A percentile compares a stretch with the other conserved stretches of the same genome.
Evolutionary conservation across 805 yeast species (phyloP).

Genomic region (Ogataea glucozyma): DNA sequence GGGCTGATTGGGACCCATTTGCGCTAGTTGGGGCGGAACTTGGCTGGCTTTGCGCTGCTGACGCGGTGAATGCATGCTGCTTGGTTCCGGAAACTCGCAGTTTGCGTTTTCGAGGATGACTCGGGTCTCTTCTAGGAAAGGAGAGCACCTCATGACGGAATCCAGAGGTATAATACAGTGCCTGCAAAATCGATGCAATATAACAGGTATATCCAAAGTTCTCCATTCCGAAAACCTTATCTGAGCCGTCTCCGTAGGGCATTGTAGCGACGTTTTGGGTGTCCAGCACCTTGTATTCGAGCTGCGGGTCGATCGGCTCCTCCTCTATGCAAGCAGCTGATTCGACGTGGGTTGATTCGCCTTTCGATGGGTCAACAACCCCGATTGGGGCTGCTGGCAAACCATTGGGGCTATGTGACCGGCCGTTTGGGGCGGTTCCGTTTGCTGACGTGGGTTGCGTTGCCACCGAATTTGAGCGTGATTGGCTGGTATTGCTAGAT

Average conservation of each 20-base stretch:
- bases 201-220: constrained; percentile 92
- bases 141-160: constrained; percentile 61
- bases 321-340: constrained; percentile 15
- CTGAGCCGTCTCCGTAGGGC: constrained; percentile 68
- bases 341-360: constrained; percentile 25
- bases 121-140: constrained; percentile 43
- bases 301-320: constrained; percentile 26
- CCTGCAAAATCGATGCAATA: constrained; percentile 89
- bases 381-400: background rate
- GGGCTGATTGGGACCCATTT: no score
- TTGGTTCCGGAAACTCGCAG: constrained; percentile 41
- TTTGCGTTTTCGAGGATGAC: constrained; percentile 40
- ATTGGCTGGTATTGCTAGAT: background rate
- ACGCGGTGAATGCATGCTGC: constrained; percentile 42
- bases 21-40: no score
- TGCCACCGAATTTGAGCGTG: no score
- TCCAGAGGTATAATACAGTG: constrained; percentile 70
- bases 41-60: no score
- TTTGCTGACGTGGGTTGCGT: background rate
- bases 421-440: background rate
- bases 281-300: constrained; percentile 27
- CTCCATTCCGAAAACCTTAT: constrained; percentile 77
- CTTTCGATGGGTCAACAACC: constrained; percentile 10
- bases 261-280: constrained; percentile 23
- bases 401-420: no score